phyloP scores from a whole-genome alignment of 2,329 filamentous ascomycete species.

The Colletotrichum echinochloae region DNA sequence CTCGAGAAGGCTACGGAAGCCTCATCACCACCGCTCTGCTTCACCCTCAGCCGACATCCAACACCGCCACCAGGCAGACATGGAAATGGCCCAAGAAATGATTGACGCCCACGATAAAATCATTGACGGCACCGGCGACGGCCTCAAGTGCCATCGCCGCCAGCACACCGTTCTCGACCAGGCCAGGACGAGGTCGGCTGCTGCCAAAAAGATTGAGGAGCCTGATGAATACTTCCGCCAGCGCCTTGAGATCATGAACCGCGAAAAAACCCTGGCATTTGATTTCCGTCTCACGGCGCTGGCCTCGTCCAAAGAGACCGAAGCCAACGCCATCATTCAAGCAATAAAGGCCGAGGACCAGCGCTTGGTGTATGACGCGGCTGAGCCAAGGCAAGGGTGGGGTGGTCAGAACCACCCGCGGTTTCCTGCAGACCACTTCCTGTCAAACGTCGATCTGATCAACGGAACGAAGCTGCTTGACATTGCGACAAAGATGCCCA shows the following conservation, averaged over 20 bases:
- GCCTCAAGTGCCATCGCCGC: not conserved
- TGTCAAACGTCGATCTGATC: slow-evolving; percentile 67
- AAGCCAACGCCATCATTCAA: slow-evolving; percentile 56
- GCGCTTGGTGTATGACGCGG: slow-evolving; percentile 50
- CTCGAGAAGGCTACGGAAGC: slow-evolving; percentile 35
- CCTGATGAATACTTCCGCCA: slow-evolving; percentile 48
- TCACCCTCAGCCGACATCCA: slow-evolving; percentile 8
- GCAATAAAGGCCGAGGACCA: slow-evolving; percentile 53
- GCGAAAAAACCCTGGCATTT: slow-evolving; percentile 55
- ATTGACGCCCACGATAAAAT: slow-evolving; percentile 40
- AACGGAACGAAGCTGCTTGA: slow-evolving; percentile 67
- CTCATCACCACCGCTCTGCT: slow-evolving; percentile 16
- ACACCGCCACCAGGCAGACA: slow-evolving; percentile 18
- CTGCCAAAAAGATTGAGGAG: slow-evolving; percentile 18
- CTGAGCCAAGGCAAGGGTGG: slow-evolving; percentile 50
- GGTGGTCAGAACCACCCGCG: slow-evolving; percentile 58
- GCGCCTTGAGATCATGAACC: slow-evolving; percentile 47
- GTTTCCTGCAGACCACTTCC: slow-evolving; percentile 68
- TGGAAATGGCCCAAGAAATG: slow-evolving; percentile 29
- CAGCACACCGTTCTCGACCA: slow-evolving; percentile 16
- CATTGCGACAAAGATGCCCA: slow-evolving; percentile 72
- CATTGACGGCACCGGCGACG: slow-evolving; percentile 12
- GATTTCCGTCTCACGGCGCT: slow-evolving; percentile 51
- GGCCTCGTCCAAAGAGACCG: slow-evolving; percentile 51
- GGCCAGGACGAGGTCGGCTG: slow-evolving; percentile 8